These are phyloP conservation scores for Camillea tinctor DNA, from an alignment of 2,329 filamentous ascomycete species.

Conservation along the genomic window DNA sequence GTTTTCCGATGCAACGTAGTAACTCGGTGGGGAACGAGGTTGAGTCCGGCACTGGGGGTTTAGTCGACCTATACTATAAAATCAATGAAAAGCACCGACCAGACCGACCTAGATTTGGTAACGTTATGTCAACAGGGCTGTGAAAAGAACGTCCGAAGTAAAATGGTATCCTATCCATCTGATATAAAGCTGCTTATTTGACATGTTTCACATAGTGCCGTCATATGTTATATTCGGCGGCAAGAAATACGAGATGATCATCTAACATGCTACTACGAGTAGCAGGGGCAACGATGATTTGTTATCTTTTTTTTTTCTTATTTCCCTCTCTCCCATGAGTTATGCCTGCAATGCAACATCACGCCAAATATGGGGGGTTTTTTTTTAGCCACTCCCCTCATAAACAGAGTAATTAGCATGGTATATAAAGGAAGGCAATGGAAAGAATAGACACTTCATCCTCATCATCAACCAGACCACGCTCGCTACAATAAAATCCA, in stretches of 20 bases:
- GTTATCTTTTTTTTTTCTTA: not conserved
- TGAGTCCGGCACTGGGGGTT: not conserved
- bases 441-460: not conserved
- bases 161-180: not conserved
- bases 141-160: not conserved
- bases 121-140: not conserved
- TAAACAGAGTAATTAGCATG: not conserved
- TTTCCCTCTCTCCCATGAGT: too few relatives aligned
- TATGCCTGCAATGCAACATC: not conserved
- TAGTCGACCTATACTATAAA: not conserved
- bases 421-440: not conserved
- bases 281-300: not conserved
- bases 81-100: not conserved
- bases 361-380: not conserved
- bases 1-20: not conserved
- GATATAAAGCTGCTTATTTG: not conserved
- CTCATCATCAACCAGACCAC: not conserved
- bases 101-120: not conserved
- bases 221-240: not conserved
- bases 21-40: not conserved
- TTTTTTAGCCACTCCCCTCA: not conserved
- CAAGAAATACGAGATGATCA: not conserved
- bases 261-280: not conserved
- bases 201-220: not conserved
- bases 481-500: not conserved